Evolutionary conservation across 2,329 filamentous ascomycete species (phyloP).

Genomic region (Lasiodiplodia sp.): DNA sequence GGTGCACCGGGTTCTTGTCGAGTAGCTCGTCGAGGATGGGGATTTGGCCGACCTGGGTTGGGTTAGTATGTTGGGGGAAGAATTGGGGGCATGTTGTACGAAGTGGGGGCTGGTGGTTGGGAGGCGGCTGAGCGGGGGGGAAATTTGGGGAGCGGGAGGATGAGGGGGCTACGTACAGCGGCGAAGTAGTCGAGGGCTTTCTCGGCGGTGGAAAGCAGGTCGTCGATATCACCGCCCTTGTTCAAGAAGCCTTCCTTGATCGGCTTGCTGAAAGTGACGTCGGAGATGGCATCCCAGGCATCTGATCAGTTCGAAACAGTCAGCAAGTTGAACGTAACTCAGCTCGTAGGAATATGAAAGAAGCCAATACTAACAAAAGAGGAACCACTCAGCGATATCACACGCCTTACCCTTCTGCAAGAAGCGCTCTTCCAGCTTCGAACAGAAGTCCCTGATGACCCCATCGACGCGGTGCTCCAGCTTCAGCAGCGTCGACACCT

Average conservation of each 20-base stretch:
- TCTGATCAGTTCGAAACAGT: background rate
- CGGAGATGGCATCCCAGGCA: conserved; percentile 20
- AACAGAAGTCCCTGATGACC: conserved; percentile 36
- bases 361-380: conserved; percentile 37
- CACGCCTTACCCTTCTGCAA: conserved; percentile 38
- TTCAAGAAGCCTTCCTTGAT: conserved; percentile 26
- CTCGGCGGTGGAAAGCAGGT: conserved; percentile 35
- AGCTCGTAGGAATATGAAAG: background rate
- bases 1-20: conserved; percentile 35
- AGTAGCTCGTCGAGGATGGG: conserved; percentile 38
- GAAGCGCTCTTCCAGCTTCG: conserved; percentile 39
- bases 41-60: conserved; percentile 38
- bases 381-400: conserved; percentile 44
- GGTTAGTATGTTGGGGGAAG: background rate
- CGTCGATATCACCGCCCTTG: conserved; percentile 23
- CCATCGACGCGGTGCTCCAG: conserved; percentile 41
- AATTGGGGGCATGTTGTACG: background rate
- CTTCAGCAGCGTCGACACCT: conserved; percentile 37
- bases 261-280: conserved; percentile 25
- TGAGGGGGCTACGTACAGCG: conserved; percentile 31
- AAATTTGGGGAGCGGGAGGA: background rate
- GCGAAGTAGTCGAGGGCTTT: conserved; percentile 35
- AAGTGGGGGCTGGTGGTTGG: no score
- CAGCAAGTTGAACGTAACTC: background rate
- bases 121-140: no score